Evolutionary conservation across 2,329 filamentous ascomycete genomes (phyloP).

Genomic region (Penicillium sp.): DNA sequence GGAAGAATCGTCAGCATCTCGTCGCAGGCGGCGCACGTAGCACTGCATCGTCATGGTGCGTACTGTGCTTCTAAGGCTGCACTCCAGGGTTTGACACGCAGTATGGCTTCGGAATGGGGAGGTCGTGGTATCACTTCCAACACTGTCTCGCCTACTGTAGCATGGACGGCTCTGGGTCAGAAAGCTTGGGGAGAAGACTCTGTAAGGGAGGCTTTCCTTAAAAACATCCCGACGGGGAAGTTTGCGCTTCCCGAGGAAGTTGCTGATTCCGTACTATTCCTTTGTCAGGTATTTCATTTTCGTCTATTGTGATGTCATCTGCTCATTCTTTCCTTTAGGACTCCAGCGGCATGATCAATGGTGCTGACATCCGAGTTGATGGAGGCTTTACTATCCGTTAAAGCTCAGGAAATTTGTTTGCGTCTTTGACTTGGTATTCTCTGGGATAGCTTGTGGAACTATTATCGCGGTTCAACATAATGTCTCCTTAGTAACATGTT

Average conservation of each 20-base stretch:
- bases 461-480: neutral
- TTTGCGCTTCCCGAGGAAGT: constrained; percentile 42
- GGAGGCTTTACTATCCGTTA: constrained; percentile 40
- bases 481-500: neutral
- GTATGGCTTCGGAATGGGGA: constrained; percentile 50
- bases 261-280: constrained; percentile 39
- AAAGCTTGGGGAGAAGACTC: constrained; percentile 41
- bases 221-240: constrained; percentile 39
- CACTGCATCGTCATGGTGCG: constrained; percentile 46
- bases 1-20: constrained; percentile 49
- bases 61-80: constrained; percentile 52
- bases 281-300: constrained; percentile 33
- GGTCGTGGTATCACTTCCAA: constrained; percentile 47
- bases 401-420: neutral
- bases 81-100: constrained; percentile 44
- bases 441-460: neutral
- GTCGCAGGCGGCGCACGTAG: constrained; percentile 48
- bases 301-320: no score
- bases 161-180: constrained; percentile 47
- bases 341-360: constrained; percentile 43
- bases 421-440: neutral
- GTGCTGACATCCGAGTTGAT: constrained; percentile 41
- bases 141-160: constrained; percentile 47
- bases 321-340: constrained; percentile 25
- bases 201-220: constrained; percentile 37